Evolutionary conservation across 768 basidiomycete genomes (phyloP).

Genomic region (Boletellus sp.): DNA sequence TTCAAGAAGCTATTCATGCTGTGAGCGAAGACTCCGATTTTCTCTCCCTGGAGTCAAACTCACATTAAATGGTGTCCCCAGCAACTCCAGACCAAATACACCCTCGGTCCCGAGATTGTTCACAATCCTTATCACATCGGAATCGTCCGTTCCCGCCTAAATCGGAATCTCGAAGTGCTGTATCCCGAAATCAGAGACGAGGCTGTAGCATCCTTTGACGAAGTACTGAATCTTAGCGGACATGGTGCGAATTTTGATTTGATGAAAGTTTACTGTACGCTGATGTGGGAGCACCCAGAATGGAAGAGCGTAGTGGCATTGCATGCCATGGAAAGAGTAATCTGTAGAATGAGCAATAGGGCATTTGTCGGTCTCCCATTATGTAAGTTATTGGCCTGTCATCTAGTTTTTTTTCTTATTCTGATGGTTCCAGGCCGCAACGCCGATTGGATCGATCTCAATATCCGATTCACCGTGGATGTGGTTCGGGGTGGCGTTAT

Average conservation of each 20-base stretch:
- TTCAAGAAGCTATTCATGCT: background rate
- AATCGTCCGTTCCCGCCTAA: slow-evolving; percentile 29
- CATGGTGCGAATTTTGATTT: slow-evolving; percentile 6
- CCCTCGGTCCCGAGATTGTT: slow-evolving; percentile 32
- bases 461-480: slow-evolving; percentile 29
- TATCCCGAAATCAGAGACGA: slow-evolving; percentile 45
- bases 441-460: slow-evolving; percentile 32
- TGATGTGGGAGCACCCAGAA: slow-evolving; percentile 23
- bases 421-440: slow-evolving; percentile 36
- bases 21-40: background rate
- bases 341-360: slow-evolving; percentile 43
- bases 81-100: slow-evolving; percentile 37
- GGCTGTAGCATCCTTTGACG: slow-evolving; percentile 36
- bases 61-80: slow-evolving; percentile 11
- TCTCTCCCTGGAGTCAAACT: background rate
- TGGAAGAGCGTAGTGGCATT: slow-evolving; percentile 36
- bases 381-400: slow-evolving; percentile 27
- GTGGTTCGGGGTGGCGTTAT: slow-evolving; percentile 17
- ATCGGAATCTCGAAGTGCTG: slow-evolving; percentile 36
- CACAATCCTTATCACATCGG: slow-evolving; percentile 31
- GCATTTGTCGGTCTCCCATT: slow-evolving; percentile 47
- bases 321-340: slow-evolving; percentile 30
- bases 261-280: too few relatives aligned
- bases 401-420: background rate
- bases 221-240: slow-evolving; percentile 26